Base-by-base conservation (phyloP, 257 asterid species). In the Capsicum pubescens region DNA sequence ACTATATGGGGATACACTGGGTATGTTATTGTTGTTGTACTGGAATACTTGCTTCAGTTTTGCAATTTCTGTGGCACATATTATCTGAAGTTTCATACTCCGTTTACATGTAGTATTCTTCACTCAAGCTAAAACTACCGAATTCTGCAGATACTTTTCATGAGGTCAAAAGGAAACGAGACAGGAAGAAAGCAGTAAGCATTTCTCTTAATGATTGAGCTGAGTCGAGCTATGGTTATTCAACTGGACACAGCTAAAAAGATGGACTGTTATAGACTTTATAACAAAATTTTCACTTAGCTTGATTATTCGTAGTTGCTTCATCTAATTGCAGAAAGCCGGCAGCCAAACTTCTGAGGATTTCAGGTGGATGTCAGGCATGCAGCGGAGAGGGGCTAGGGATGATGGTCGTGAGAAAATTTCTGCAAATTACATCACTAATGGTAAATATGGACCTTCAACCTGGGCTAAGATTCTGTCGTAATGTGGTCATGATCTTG, bases 121-220 rank as follows among this genome's bases (percentile, higher is more conserved):
- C 8, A 0, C 63, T 50, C 8, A 35, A 35, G 42, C 17, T 8
- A 82, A 16, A 2, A 6, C 36, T 9, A 46, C 55, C 32, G 50
- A 52, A 52, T 86, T 60, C 56, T 84, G 89, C 92, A 91, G 95
- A 91, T 88, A 89, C 95, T 54, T 91, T 93, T 87, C 95, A 90
- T 35, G 91, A 90, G 88, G 94, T 91, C 52, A 93, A 88, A 88
- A 87, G 78, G 84, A 93, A 90, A 88, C 94, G 91, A 19, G 92
- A 89, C 46, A 87, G 89, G 83, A 91, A 84, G 86, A 90, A 89
- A 89, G 56, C 83, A 87, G 97, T 93, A 66, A 67, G 92, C 85
- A 5, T 61, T 83, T 60, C 57, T 71, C 39, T n/a, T 71, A 71
- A n/a, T 71, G 79, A 44, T 71, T 46, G 5, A 46, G 39, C 7